Base-by-base conservation (phyloP, 305 asterid species). In the Fraxinus sp. region DNA sequence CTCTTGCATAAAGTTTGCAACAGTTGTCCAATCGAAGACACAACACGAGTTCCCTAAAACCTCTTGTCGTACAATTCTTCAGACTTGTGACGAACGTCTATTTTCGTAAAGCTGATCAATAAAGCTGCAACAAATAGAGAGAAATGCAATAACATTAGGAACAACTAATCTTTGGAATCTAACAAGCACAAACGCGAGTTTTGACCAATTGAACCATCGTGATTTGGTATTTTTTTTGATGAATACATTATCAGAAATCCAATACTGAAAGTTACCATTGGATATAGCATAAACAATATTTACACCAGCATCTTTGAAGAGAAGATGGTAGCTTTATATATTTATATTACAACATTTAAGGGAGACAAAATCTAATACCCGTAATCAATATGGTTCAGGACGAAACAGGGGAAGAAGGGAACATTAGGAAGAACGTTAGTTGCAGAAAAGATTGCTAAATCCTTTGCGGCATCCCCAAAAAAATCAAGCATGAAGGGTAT, bases 91-190 rank as follows among this genome's bases (percentile, higher is more conserved):
- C 0, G 22, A 62, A 62, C 26, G 8, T 36, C 82, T 16, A 18
- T 26, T 24, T 72, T 76, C 4, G 32, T 64, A 64, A 64, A 64
- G 72, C 33, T 64, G 79, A 72, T 32, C 46, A 14, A 16, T 22
- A 20, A 52, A 71, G 80, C 87, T 81, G 85, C 87, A 85, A 78
- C 46, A 77, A 72, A 77, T 37, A 78, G 35, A 78, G 46, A 73
- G 78, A 84, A 39, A 75, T 6, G 30, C 10, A 78, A 32, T 64
- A 16, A 80, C 8, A 16, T 41, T 70, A 30, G 71, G 70, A 43
- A 26, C 14, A 2, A 16, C 49, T 7, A 14, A 35, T 3, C 3
- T 26, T 6, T 37, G 66, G 33, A 55, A 24, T 7, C 2, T 39
- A 76, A 76, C 18, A 62, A 22, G 39, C 39, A 4, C 75, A 37